Evolutionary conservation across 805 yeast genomes (phyloP).

Genomic region (Metschnikowia baotianmanensis): DNA sequence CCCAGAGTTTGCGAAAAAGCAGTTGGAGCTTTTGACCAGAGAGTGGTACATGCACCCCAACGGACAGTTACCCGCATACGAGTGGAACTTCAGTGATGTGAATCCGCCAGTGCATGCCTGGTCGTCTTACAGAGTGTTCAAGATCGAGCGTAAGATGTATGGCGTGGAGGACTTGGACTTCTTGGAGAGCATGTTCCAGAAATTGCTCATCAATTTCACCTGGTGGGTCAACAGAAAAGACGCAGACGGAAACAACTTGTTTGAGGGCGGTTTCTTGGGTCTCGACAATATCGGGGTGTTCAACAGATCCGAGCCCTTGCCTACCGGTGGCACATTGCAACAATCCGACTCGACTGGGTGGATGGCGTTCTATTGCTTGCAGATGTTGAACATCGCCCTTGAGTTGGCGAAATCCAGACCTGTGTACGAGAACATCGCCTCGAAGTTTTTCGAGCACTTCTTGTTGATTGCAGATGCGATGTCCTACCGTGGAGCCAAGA

Average conservation of each 20-base stretch:
- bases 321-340: slow-evolving; percentile 86
- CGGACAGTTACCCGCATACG: slow-evolving; percentile 97
- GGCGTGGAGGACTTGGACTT: slow-evolving; percentile 80
- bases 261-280: slow-evolving; percentile 93
- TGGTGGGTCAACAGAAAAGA: slow-evolving; percentile 98
- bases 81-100: slow-evolving; percentile 95
- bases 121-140: slow-evolving; percentile 86
- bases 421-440: slow-evolving; percentile 90
- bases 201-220: slow-evolving; percentile 81
- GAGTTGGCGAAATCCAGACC: slow-evolving; percentile 83
- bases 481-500: slow-evolving; percentile 57
- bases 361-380: slow-evolving; percentile 92
- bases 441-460: slow-evolving; percentile 92
- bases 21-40: slow-evolving; percentile 78
- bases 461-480: slow-evolving; percentile 89
- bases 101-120: slow-evolving; percentile 98
- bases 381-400: slow-evolving; percentile 88
- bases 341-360: slow-evolving; percentile 97
- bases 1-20: slow-evolving; percentile 87
- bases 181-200: slow-evolving; percentile 90
- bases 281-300: slow-evolving; percentile 90
- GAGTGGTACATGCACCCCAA: slow-evolving; percentile 99
- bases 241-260: slow-evolving; percentile 78
- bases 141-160: slow-evolving; percentile 81
- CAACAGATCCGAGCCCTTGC: slow-evolving; percentile 89